phyloP scores from a whole-genome alignment of 2,329 filamentous ascomycete genomes.

The Fusarium brevicatenulatum region DNA sequence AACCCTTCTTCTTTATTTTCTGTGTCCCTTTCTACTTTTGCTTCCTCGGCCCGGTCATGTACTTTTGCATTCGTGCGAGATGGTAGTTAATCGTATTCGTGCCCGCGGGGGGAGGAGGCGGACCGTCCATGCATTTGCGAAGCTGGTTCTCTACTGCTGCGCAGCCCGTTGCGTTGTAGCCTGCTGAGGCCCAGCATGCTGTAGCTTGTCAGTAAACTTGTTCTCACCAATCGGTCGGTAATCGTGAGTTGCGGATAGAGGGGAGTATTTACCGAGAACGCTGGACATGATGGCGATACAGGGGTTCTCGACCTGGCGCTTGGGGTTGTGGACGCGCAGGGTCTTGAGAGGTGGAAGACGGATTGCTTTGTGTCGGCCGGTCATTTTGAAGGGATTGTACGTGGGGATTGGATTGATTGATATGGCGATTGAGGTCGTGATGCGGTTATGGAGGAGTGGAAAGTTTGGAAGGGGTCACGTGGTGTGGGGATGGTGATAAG shows the following conservation, averaged over 20 bases:
- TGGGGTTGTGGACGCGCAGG: constrained; percentile 65
- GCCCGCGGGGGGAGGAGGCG: constrained; percentile 59
- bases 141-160: constrained; percentile 68
- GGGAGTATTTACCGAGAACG: constrained; percentile 58
- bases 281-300: constrained; percentile 67
- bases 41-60: constrained; percentile 63
- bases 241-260: too few species aligned
- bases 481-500: not conserved
- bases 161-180: constrained; percentile 71
- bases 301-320: constrained; percentile 60
- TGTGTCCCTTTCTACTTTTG: constrained; percentile 39
- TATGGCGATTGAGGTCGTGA: constrained; percentile 1
- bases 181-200: constrained; percentile 88
- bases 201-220: not conserved
- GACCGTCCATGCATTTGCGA: constrained; percentile 82
- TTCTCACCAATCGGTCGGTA: not conserved
- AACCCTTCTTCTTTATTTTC: not conserved
- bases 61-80: constrained; percentile 79
- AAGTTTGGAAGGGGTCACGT: constrained; percentile 43
- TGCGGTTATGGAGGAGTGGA: constrained; percentile 22
- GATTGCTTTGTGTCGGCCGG: constrained; percentile 60
- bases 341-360: constrained; percentile 66
- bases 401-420: not conserved
- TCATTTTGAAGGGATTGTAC: constrained; percentile 49
- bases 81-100: constrained; percentile 94